A percentile compares a stretch with the other conserved stretches of the same genome.
Evolutionary conservation across 2,329 filamentous ascomycete species (phyloP).

Genomic region (Chaetomium olivaceum): DNA sequence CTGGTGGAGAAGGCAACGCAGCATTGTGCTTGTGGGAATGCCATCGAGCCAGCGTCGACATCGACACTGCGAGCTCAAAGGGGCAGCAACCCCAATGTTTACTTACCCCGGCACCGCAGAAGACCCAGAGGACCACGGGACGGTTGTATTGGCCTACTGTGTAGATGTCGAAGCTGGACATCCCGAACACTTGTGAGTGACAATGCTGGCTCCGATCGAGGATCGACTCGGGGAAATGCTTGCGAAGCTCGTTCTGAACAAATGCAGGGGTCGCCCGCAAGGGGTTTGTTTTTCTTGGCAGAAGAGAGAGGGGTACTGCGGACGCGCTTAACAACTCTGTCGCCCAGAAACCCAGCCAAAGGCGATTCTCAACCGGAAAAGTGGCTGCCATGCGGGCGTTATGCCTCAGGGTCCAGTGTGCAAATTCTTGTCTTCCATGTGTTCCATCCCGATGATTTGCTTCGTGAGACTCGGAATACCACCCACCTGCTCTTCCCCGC

Average conservation of each 20-base stretch:
- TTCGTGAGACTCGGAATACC: slow-evolving; percentile 26
- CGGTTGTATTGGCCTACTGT: slow-evolving; percentile 10
- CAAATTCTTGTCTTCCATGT: slow-evolving; percentile 9
- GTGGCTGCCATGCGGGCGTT: neutral
- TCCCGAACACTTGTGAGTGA: neutral
- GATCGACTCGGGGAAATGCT: slow-evolving; percentile 23
- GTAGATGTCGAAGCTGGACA: slow-evolving; percentile 1
- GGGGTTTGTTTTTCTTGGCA: slow-evolving; percentile 3
- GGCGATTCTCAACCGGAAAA: neutral
- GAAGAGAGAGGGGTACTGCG: neutral
- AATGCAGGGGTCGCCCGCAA: neutral
- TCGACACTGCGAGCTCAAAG: neutral
- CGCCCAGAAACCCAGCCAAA: neutral
- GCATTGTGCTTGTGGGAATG: neutral
- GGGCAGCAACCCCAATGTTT: neutral
- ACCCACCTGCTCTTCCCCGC: slow-evolving; percentile 30
- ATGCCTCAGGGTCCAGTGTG: neutral
- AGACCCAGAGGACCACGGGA: neutral
- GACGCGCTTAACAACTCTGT: neutral
- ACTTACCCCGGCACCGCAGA: neutral
- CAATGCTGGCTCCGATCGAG: slow-evolving; percentile 10
- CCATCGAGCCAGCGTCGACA: neutral
- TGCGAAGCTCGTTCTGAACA: slow-evolving; percentile 9
- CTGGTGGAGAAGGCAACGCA: slow-evolving; percentile 14
- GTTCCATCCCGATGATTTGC: slow-evolving; percentile 22